phyloP scores from a whole-genome alignment of 169 alveolate species.

The Perkinsus olseni region DNA sequence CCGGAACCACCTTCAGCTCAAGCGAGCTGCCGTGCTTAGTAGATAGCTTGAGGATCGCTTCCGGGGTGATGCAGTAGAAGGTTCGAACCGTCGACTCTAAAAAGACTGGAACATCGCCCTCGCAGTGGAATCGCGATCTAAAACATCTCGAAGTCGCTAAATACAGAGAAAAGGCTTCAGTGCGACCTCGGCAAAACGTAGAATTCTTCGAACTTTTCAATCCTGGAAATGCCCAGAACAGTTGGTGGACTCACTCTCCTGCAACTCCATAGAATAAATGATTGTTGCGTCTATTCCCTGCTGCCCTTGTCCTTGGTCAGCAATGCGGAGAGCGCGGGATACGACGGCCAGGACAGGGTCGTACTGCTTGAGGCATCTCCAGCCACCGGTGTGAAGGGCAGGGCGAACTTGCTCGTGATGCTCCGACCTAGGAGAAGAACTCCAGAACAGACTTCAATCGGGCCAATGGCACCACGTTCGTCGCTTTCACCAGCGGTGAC shows the following conservation, averaged over 20 bases:
- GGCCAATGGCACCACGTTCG: no score
- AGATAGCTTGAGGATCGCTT: not conserved
- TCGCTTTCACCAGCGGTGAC: no score
- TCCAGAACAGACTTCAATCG: not conserved
- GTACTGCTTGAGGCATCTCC: not conserved
- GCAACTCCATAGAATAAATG: not conserved
- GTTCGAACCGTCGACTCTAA: not conserved
- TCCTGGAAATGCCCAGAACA: no score
- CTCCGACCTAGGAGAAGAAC: not conserved
- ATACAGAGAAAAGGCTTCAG: not conserved
- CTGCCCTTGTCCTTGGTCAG: not conserved
- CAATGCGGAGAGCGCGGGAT: not conserved
- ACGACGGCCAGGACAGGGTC: not conserved
- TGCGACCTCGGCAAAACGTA: not conserved
- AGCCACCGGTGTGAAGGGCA: not conserved
- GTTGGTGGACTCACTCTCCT: not conserved
- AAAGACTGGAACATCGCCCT: not conserved
- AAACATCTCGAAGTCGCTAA: not conserved
- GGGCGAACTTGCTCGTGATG: not conserved
- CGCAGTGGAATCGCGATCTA: no score
- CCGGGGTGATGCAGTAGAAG: not conserved
- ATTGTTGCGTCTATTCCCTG: not conserved
- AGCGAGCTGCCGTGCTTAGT: not conserved
- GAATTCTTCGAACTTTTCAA: no score
- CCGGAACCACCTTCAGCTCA: not conserved